Evolutionary conservation across 1,139 yeast genomes (phyloP), one percentile per base, ranked within the genome.

Genomic region (Blastobotrys serpentis): DNA sequence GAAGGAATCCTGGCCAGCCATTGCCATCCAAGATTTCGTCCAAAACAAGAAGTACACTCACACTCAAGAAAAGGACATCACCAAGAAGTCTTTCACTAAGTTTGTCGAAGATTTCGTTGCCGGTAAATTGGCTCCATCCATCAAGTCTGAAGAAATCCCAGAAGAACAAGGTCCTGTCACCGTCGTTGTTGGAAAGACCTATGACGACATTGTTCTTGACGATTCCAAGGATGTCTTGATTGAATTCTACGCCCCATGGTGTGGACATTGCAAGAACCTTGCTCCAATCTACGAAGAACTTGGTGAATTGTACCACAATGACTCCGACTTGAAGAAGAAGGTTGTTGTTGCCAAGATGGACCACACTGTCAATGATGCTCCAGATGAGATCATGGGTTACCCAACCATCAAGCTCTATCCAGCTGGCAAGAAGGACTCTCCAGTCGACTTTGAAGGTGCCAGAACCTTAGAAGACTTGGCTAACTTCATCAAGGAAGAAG

Each of bases 171-270:
- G 79, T 49, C 78, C 86, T 47, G 96, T 89, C 49, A 74, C 74
- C 67, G 83, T 81, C 63, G 78, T 92, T 58, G 98, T 92, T 53
- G 96, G 89, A 61, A 81, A 82, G 72, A 88, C 83, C 67, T 92
- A 87, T 70, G 83, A 84, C 43, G 79, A 78, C 30, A 72, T 87
- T 55, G 77, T 87, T 53, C 72, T 75, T 34, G 90, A 89, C 64
- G 72, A 74, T 46, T 68, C 77, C 51, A 88, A 87, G 76, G 98
- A 92, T 68, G 90, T 92, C 47, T 75, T 92, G 59, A 90, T 92
- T 59, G 88, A 90, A 75, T 90, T 86, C 74, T 92, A 87, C 66
- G 98, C 98, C 50, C 96, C 96, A 72, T 92, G 98, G 98, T 90
- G 98, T 76, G 97, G 98, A 45, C 98, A 90, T 77, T 90, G 98